A percentile compares a stretch with the other conserved stretches of the same genome.
Evolutionary conservation across 352 stramenopile genomes (phyloP).

Genomic region (Phytophthora cajani): DNA sequence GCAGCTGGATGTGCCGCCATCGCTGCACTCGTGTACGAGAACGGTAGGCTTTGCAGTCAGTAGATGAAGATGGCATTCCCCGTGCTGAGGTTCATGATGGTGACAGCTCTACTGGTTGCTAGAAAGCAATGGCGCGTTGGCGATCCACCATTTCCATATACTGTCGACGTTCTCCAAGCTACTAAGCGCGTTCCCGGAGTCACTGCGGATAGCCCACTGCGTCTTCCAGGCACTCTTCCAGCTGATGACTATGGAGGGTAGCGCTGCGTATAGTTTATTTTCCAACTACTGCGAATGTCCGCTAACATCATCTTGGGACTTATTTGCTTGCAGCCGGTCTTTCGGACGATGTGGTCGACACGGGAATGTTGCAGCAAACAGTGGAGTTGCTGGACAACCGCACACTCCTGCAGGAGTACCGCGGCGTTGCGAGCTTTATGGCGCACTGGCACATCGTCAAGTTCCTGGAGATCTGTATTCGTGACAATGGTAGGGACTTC

Average conservation of each 20-base stretch:
- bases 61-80: not conserved
- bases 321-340: constrained; percentile 17
- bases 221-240: constrained; percentile 56
- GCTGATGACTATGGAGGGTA: constrained; percentile 48
- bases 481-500: constrained; percentile 39
- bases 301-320: not conserved
- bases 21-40: constrained; percentile 50
- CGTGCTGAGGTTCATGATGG: not conserved
- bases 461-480: constrained; percentile 52
- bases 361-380: constrained; percentile 41
- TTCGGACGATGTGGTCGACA: constrained; percentile 34
- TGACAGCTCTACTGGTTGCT: not conserved
- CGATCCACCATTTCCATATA: constrained; percentile 34
- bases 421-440: constrained; percentile 28
- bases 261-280: not conserved
- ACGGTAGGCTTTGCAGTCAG: constrained; percentile 32
- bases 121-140: constrained; percentile 37
- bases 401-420: constrained; percentile 27
- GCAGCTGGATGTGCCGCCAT: constrained; percentile 38
- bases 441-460: constrained; percentile 64
- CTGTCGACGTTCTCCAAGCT: constrained; percentile 37
- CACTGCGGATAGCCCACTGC: constrained; percentile 29
- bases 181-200: constrained; percentile 27
- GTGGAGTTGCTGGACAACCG: constrained; percentile 45
- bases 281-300: not conserved